Evolutionary conservation across 2,329 filamentous ascomycete species (phyloP).

Genomic region (Sporothrix humicola): DNA sequence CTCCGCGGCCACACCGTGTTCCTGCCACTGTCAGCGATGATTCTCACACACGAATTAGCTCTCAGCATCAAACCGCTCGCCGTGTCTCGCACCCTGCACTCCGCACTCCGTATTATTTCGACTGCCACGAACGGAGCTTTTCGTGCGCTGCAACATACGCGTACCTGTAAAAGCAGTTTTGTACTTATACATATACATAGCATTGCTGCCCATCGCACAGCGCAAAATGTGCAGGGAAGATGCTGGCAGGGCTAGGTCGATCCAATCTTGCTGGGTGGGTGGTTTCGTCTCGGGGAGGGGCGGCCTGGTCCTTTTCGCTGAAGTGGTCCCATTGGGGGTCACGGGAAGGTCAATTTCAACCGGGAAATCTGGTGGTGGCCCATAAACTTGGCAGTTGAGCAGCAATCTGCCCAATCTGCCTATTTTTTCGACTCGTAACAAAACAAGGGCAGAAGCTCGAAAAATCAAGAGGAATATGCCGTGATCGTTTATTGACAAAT

Average conservation of each 20-base stretch:
- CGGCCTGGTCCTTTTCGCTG: slow-evolving; percentile 24
- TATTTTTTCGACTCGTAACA: neutral
- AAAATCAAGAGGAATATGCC: neutral
- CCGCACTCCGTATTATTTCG: no score
- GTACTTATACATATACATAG: no score
- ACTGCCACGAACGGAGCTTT: neutral
- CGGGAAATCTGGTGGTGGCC: neutral
- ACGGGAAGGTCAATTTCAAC: slow-evolving; percentile 13
- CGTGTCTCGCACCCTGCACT: no score
- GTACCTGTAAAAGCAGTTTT: no score
- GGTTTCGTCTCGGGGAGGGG: slow-evolving; percentile 25
- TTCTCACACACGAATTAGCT: no score
- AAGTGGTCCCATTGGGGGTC: slow-evolving; percentile 8
- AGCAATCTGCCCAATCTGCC: neutral
- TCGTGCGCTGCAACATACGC: neutral
- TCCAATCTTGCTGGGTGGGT: slow-evolving; percentile 21
- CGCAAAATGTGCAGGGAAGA: slow-evolving; percentile 15
- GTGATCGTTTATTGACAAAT: neutral
- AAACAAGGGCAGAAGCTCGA: no score
- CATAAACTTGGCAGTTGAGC: slow-evolving; percentile 1
- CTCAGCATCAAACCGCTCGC: neutral
- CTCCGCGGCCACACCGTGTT: slow-evolving; percentile 3
- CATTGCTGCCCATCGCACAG: neutral
- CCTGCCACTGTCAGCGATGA: neutral
- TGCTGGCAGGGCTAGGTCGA: slow-evolving; percentile 15